Percentiles rank a stretch among this genome's conserved stretches.
phyloP scores from a whole-genome alignment of 2,329 filamentous ascomycete species.

The Malbranchea cinnamomea region DNA sequence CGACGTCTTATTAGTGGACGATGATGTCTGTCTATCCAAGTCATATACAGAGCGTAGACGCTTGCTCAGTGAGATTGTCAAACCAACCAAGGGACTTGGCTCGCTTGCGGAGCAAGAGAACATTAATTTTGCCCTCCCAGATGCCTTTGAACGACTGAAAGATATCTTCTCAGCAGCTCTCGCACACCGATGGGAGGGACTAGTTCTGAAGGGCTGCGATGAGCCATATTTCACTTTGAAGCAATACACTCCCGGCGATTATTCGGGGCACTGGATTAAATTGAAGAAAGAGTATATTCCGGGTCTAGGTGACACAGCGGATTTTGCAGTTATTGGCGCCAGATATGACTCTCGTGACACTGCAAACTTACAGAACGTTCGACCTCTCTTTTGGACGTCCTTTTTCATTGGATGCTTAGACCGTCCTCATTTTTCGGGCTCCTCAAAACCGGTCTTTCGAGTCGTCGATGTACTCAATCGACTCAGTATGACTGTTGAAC shows the following conservation, averaged over 20 bases:
- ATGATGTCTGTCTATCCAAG: slow-evolving; percentile 36
- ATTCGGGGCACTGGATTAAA: slow-evolving; percentile 50
- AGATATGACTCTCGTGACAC: slow-evolving; percentile 53
- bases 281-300: slow-evolving; percentile 76
- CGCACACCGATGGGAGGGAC: slow-evolving; percentile 53
- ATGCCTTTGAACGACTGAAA: slow-evolving; percentile 41
- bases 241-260: slow-evolving; percentile 14
- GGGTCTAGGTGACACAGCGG: slow-evolving; percentile 65
- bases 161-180: slow-evolving; percentile 55
- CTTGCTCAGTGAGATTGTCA: slow-evolving; percentile 43
- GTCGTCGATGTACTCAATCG: slow-evolving; percentile 48
- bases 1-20: slow-evolving; percentile 43
- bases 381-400: slow-evolving; percentile 55
- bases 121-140: slow-evolving; percentile 47
- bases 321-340: slow-evolving; percentile 67
- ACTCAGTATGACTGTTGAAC: slow-evolving; percentile 33
- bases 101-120: slow-evolving; percentile 51
- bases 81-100: slow-evolving; percentile 44
- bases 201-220: slow-evolving; percentile 62
- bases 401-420: slow-evolving; percentile 65
- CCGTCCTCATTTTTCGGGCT: slow-evolving; percentile 44
- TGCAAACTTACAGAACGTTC: slow-evolving; percentile 34
- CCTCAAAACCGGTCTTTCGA: slow-evolving; percentile 44
- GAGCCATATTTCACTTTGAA: slow-evolving; percentile 57
- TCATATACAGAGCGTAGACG: slow-evolving; percentile 28